Base-by-base conservation (phyloP, 352 stramenopile genomes). In the Globisporangium heterothallicum region DNA sequence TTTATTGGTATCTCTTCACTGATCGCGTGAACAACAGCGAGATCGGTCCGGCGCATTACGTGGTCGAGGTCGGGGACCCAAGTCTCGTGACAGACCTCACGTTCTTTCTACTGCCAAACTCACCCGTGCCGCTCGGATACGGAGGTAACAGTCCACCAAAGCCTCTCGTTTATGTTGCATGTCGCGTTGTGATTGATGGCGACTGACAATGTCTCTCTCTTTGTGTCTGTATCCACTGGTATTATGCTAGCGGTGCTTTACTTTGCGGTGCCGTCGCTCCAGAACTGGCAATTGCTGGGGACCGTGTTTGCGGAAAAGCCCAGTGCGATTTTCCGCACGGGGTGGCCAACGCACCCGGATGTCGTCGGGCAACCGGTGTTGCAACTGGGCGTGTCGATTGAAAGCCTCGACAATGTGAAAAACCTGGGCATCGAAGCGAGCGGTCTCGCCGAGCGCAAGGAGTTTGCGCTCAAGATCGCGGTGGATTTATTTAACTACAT, bases 401-500 rank as follows among this genome's bases (percentile, higher is more conserved):
- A 89, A 53, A 80, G 63, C 51, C 62, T 86, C 35, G 78, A 89
- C 49, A 89, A 70, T 54, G 72, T 89, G 22, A 81, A 82, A 58
- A 89, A 89, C 43, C 56, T 89, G 53, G 78, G 78, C 36, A 89
- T 89, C 42, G 72, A 85, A 44, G 70, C 66, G 43, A 81, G 74
- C 27, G 78, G 78, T 16, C 45, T 82, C 25, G 68, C 71, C 35
- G 74, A 87, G 56, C 75, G 84, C 59, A 86, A 87, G 49, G 67
- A 78, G 29, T 92, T 96, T 36, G 89, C 87, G 19, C 84, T 94
- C 56, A 96, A 96, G 63, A 96, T 97, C 64, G 89, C 87, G 4
- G 68, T 88, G 56, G 87, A 97, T 63, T 63, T 97, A 63, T 97
- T 94, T 68, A 93, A 94, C 60, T 97, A 88, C 64, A 92, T 97